Percentiles rank a stretch among this genome's conserved stretches.
Conservation (phyloP, 768 basidiomycete species). For the Calocera cornea region DNA sequence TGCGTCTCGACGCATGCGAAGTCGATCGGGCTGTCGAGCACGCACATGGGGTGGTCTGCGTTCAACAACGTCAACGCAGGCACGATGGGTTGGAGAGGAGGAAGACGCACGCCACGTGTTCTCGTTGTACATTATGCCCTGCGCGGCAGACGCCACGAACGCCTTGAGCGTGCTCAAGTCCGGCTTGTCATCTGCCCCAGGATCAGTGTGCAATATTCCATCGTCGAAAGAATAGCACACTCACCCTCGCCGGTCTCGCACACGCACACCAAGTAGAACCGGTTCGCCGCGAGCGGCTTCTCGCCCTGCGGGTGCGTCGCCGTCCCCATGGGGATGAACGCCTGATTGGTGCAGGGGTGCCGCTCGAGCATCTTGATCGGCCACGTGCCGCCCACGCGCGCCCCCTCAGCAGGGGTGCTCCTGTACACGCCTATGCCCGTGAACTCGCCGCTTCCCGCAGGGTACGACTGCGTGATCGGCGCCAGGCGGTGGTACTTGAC, state of each 20-base stretch:
- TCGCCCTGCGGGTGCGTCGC: conserved; percentile 28
- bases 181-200: conserved; percentile 50
- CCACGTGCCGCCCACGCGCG: conserved; percentile 35
- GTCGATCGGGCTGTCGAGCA: conserved; percentile 45
- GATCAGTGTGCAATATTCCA: no score
- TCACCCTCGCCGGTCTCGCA: conserved; percentile 51
- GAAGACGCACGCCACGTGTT: conserved; percentile 77
- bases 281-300: conserved; percentile 36
- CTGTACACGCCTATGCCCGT: conserved; percentile 73
- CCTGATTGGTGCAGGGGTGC: conserved; percentile 79
- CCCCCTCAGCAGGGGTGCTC: conserved; percentile 45
- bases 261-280: conserved; percentile 70
- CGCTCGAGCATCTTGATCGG: conserved; percentile 69
- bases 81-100: neutral
- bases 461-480: conserved; percentile 53
- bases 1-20: conserved; percentile 89
- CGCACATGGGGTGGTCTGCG: conserved; percentile 73
- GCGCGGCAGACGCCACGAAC: conserved; percentile 64
- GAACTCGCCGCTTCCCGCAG: conserved; percentile 40
- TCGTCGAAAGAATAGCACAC: no score
- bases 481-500: conserved; percentile 86
- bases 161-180: conserved; percentile 62
- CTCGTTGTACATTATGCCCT: conserved; percentile 74
- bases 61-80: neutral
- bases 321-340: conserved; percentile 84